These are phyloP conservation scores for Didymella pinodella DNA, from an alignment of 2,329 filamentous ascomycete genomes.

Conservation along the genomic window DNA sequence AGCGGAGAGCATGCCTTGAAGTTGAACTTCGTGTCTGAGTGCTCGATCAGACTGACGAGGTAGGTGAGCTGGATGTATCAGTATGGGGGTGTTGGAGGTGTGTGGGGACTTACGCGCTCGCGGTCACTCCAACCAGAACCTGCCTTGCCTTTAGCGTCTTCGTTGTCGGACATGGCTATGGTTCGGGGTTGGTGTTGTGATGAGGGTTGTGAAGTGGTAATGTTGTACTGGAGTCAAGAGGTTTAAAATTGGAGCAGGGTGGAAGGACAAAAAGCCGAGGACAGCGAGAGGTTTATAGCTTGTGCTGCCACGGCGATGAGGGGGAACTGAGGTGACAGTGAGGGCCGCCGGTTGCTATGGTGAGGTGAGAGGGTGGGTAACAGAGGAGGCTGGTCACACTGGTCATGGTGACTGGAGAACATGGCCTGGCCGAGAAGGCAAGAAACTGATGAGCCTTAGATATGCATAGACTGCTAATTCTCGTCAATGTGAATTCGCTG, in stretches of 20 bases:
- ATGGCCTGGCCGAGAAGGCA: neutral
- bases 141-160: constrained; percentile 15
- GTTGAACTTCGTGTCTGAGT: constrained; percentile 21
- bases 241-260: neutral
- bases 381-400: neutral
- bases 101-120: constrained; percentile 20
- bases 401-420: neutral
- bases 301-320: neutral
- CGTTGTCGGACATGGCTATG: constrained; percentile 25
- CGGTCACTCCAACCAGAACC: constrained; percentile 24
- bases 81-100: neutral
- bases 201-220: neutral
- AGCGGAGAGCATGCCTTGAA: constrained; percentile 7
- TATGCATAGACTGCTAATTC: neutral
- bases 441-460: neutral
- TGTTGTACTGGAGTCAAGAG: neutral
- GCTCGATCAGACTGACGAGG: constrained; percentile 25
- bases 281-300: neutral
- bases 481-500: neutral
- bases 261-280: neutral
- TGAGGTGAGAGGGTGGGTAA: neutral
- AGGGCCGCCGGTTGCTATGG: neutral
- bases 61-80: constrained; percentile 21
- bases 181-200: neutral
- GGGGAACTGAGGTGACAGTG: neutral